Evolutionary conservation across 345 rosid genomes (phyloP).

Genomic region (Populus simonii): DNA sequence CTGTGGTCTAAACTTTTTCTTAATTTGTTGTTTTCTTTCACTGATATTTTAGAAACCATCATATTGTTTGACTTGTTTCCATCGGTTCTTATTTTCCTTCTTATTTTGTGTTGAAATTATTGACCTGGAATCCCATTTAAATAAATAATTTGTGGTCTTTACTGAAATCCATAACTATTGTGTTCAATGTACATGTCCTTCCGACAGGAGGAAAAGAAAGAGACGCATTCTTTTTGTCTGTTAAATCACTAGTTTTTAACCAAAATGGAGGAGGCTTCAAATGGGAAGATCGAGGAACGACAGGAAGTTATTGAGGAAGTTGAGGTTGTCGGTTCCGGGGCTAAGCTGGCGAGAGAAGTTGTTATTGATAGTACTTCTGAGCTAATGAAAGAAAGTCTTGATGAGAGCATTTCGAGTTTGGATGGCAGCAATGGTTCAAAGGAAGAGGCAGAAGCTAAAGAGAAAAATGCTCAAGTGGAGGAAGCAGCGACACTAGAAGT

Average conservation of each 20-base stretch:
- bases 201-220: slow-evolving; percentile 5
- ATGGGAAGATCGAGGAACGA: slow-evolving; percentile 20
- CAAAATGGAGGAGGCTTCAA: slow-evolving; percentile 29
- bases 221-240: background rate
- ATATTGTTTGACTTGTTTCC: slow-evolving; percentile 6
- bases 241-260: background rate
- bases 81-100: background rate
- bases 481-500: slow-evolving; percentile 16
- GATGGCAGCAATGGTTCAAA: slow-evolving; percentile 18
- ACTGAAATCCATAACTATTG: background rate
- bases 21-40: background rate
- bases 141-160: background rate
- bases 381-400: slow-evolving; percentile 4
- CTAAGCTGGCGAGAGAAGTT: slow-evolving; percentile 19
- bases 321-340: slow-evolving; percentile 13
- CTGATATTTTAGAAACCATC: background rate
- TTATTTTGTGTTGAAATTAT: background rate
- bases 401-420: slow-evolving; percentile 18
- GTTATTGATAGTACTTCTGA: slow-evolving; percentile 1
- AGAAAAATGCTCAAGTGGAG: slow-evolving; percentile 4
- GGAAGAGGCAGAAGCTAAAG: slow-evolving; percentile 19
- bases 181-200: background rate
- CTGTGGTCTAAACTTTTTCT: background rate
- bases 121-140: slow-evolving; percentile 1
- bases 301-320: slow-evolving; percentile 3